Evolutionary conservation across 345 rosid genomes (phyloP).

Genomic region (Lepidium sativum): DNA sequence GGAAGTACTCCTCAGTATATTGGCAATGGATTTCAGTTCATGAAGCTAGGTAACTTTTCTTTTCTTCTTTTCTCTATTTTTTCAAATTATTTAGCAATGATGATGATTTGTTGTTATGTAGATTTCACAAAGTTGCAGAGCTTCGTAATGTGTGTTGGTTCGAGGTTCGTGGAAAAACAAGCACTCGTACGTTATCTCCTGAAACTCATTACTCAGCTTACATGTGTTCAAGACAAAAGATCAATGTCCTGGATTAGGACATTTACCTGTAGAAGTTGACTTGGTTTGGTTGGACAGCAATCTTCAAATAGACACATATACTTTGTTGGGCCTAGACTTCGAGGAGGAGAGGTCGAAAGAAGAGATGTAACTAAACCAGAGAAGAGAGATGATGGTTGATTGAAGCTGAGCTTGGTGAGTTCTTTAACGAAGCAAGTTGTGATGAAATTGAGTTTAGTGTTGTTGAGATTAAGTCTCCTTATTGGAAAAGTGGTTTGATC

Average conservation of each 20-base stretch:
- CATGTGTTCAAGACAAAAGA: constrained; percentile 32
- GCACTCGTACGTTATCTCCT: constrained; percentile 22
- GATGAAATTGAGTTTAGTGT: constrained; percentile 6
- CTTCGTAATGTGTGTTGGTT: constrained; percentile 46
- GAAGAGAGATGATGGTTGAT: constrained; percentile 53
- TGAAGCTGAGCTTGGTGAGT: constrained; percentile 51
- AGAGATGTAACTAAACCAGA: constrained; percentile 15
- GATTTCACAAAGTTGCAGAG: constrained; percentile 43
- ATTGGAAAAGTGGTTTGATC: constrained; percentile 47
- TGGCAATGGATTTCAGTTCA: constrained; percentile 41
- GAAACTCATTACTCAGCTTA: constrained; percentile 33
- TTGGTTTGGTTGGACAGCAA: constrained; percentile 31
- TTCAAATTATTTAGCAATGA: not conserved
- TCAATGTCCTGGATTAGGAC: constrained; percentile 26
- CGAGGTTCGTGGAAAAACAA: constrained; percentile 28
- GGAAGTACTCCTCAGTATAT: constrained; percentile 35
- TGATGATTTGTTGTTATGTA: not conserved
- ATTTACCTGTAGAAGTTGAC: constrained; percentile 27
- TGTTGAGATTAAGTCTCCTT: constrained; percentile 30
- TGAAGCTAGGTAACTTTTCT: constrained; percentile 26
- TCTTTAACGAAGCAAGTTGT: constrained; percentile 13
- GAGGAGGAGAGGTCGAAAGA: not conserved
- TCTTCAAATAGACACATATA: not conserved
- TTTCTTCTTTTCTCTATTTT: not conserved
- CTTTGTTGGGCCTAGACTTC: not conserved